These are phyloP conservation scores for Phaeotremella fagi DNA, from an alignment of 768 basidiomycete genomes.

Conservation along the genomic window DNA sequence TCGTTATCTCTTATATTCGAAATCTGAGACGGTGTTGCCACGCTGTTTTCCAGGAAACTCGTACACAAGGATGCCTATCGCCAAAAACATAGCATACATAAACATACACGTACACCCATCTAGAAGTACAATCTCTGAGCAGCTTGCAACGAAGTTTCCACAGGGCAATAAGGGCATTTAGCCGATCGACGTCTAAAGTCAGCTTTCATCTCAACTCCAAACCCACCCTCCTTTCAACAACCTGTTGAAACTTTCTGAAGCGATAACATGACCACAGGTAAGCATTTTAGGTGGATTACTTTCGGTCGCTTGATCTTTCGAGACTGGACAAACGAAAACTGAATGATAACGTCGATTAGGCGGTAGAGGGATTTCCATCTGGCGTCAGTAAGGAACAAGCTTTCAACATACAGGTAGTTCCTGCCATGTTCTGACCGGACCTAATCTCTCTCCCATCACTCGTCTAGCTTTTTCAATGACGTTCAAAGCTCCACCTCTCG, in stretches of 20 bases:
- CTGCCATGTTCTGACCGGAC: conserved; percentile 82
- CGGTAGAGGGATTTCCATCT: conserved; percentile 92
- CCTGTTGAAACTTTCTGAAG: conserved; percentile 83
- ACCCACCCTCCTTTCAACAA: conserved; percentile 83
- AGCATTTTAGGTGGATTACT: conserved; percentile 98
- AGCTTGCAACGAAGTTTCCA: not conserved
- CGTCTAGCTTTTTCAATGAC: conserved; percentile 90
- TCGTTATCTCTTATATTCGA: too few species aligned
- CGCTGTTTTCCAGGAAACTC: too few species aligned
- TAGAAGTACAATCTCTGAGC: conserved; percentile 3
- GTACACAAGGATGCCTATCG: too few species aligned
- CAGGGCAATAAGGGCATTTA: not conserved
- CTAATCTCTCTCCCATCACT: conserved; percentile 87
- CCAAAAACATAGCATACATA: too few species aligned
- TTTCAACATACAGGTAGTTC: conserved; percentile 70
- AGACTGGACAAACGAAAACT: conserved; percentile 94
- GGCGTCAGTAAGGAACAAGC: not conserved
- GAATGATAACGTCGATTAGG: conserved; percentile 90
- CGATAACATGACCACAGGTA: conserved; percentile 89
- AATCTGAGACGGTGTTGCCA: too few species aligned
- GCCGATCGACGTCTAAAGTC: not conserved
- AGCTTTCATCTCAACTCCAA: not conserved
- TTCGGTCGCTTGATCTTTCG: conserved; percentile 92
- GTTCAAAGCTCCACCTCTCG: conserved; percentile 73
- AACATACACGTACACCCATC: too few species aligned